Evolutionary conservation across 192 early-diverging fungal genomes (phyloP).

Genomic region (Cetraspora pellucida): DNA sequence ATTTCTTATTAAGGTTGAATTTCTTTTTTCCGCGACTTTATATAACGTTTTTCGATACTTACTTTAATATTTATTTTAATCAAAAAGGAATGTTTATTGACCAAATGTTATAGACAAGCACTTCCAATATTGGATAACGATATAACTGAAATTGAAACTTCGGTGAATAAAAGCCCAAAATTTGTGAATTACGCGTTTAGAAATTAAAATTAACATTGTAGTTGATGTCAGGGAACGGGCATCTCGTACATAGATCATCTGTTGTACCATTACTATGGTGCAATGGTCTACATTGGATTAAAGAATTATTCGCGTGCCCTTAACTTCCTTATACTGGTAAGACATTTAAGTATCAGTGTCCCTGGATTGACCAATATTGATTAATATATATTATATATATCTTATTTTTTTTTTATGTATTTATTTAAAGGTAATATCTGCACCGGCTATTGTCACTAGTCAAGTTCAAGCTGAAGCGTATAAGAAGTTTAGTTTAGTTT

Average conservation of each 20-base stretch:
- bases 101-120: slow-evolving; percentile 53
- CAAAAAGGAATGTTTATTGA: slow-evolving; percentile 49
- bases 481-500: slow-evolving; percentile 69
- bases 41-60: not conserved
- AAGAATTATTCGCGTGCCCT: slow-evolving; percentile 67
- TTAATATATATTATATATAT: too few species aligned
- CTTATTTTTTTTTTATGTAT: too few species aligned
- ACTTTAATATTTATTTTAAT: not conserved
- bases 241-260: slow-evolving; percentile 58
- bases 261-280: slow-evolving; percentile 80
- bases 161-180: slow-evolving; percentile 34
- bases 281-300: slow-evolving; percentile 67
- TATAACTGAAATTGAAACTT: slow-evolving; percentile 52
- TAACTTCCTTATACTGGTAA: slow-evolving; percentile 60
- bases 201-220: not conserved
- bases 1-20: slow-evolving; percentile 27
- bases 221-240: slow-evolving; percentile 40
- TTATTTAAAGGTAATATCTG: slow-evolving; percentile 55
- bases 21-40: not conserved
- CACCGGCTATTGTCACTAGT: slow-evolving; percentile 64
- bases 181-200: not conserved
- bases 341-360: not conserved
- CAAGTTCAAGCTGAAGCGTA: slow-evolving; percentile 77
- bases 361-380: not conserved
- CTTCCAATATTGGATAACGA: slow-evolving; percentile 52